Conservation (phyloP, 805 yeast species). For the Novakomyces olei region DNA sequence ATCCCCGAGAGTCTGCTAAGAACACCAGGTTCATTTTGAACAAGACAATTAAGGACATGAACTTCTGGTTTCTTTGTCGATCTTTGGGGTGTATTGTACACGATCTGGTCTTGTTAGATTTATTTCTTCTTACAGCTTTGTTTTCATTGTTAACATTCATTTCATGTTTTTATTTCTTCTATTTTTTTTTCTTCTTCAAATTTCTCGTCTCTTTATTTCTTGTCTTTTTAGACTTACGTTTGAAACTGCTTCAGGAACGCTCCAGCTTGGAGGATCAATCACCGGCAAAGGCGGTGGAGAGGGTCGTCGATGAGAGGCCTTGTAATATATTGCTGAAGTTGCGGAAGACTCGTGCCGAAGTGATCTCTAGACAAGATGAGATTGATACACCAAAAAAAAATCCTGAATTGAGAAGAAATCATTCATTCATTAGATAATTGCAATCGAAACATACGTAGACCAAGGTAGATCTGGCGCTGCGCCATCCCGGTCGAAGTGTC, state of each 20-base stretch:
- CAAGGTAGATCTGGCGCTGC: no score
- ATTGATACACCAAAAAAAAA: no score
- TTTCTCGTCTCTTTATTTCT: background rate
- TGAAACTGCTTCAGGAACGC: constrained; percentile 89
- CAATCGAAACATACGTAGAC: no score
- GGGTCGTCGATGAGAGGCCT: constrained; percentile 68
- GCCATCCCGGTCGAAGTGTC: no score
- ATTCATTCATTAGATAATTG: no score
- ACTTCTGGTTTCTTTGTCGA: constrained; percentile 41
- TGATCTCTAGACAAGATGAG: no score
- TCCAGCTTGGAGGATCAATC: constrained; percentile 81
- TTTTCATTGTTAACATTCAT: background rate
- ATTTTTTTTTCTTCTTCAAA: background rate
- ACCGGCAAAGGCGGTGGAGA: constrained; percentile 82
- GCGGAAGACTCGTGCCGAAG: constrained; percentile 21
- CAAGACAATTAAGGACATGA: constrained; percentile 88
- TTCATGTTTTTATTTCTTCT: background rate
- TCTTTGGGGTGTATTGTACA: constrained; percentile 67
- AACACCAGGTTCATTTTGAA: constrained; percentile 97
- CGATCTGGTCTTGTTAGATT: constrained; percentile 29
- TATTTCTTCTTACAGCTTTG: background rate
- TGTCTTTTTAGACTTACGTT: background rate
- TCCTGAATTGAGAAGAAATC: no score
- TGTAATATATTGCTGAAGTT: constrained; percentile 86
- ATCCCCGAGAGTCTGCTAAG: constrained; percentile 82